Percentiles rank a stretch among this genome's conserved stretches.
Conservation (phyloP, 1,284 basidiomycete genomes). For the Ganoderma multipileum region DNA sequence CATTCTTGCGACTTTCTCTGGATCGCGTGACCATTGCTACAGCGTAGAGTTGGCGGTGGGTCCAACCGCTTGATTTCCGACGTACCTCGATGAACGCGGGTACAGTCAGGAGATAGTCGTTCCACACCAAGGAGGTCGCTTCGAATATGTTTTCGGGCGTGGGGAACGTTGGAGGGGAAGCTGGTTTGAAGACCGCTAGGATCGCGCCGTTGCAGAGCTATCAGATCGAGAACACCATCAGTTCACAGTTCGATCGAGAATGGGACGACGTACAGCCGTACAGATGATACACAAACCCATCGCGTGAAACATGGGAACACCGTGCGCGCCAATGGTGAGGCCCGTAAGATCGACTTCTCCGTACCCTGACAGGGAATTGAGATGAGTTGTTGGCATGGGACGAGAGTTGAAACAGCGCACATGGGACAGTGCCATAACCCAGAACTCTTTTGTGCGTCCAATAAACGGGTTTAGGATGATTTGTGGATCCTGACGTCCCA, state of each 20-base stretch:
- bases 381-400: not conserved
- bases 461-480: conserved; percentile 28
- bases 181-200: conserved; percentile 1
- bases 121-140: not conserved
- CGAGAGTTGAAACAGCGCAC: not conserved
- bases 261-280: not conserved
- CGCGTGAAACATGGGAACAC: conserved; percentile 22
- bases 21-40: conserved; percentile 15
- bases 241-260: not conserved
- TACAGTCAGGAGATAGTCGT: conserved; percentile 5
- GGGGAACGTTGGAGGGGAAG: conserved; percentile 12
- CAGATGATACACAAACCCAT: conserved; percentile 19
- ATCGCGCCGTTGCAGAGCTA: conserved; percentile 4
- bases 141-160: conserved; percentile 10
- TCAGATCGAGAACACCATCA: not conserved
- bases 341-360: conserved; percentile 8
- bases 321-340: conserved; percentile 10
- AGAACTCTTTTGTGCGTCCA: conserved; percentile 17
- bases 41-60: not conserved
- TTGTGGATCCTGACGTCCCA: conserved; percentile 19
- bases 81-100: conserved; percentile 12
- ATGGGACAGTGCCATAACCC: conserved; percentile 4
- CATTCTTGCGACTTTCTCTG: conserved; percentile 9
- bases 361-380: not conserved
- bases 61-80: not conserved